Evolutionary conservation across 345 rosid species (phyloP).

Genomic region (Viola odorata): DNA sequence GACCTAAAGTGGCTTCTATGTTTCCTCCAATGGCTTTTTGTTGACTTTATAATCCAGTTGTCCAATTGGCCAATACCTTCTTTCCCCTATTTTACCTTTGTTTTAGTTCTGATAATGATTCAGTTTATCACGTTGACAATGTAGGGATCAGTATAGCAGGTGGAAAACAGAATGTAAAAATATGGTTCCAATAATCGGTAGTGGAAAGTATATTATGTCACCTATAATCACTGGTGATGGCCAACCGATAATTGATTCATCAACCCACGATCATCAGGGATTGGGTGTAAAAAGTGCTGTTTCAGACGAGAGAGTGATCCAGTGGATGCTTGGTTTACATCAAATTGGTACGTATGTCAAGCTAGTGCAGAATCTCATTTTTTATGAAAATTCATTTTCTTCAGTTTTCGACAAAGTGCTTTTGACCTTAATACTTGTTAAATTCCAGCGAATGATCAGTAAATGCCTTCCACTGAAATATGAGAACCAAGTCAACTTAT

Average conservation of each 20-base stretch:
- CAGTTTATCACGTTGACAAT: constrained; percentile 19
- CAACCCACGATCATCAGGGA: constrained; percentile 16
- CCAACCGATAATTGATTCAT: constrained; percentile 39
- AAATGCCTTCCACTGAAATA: neutral
- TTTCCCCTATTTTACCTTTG: neutral
- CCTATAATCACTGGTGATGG: constrained; percentile 67
- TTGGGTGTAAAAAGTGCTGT: constrained; percentile 35
- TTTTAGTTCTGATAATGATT: constrained; percentile 11
- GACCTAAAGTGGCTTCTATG: neutral
- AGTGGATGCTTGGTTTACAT: constrained; percentile 78
- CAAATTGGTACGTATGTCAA: constrained; percentile 62
- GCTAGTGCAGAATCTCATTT: neutral
- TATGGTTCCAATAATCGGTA: constrained; percentile 80
- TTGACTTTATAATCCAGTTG: neutral
- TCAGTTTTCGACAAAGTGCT: neutral
- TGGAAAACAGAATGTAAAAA: constrained; percentile 80
- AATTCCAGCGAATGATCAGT: neutral
- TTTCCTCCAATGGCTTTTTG: neutral
- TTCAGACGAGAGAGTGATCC: constrained; percentile 56
- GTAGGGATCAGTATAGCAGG: constrained; percentile 66
- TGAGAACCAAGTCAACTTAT: constrained; percentile 1
- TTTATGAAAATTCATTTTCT: neutral
- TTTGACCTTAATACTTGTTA: neutral
- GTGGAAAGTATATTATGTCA: constrained; percentile 56
- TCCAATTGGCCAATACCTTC: constrained; percentile 5